Evolutionary conservation across 2,329 filamentous ascomycete genomes (phyloP), one percentile per base, ranked within the genome.

Genomic region (Paecilomyces sp.): DNA sequence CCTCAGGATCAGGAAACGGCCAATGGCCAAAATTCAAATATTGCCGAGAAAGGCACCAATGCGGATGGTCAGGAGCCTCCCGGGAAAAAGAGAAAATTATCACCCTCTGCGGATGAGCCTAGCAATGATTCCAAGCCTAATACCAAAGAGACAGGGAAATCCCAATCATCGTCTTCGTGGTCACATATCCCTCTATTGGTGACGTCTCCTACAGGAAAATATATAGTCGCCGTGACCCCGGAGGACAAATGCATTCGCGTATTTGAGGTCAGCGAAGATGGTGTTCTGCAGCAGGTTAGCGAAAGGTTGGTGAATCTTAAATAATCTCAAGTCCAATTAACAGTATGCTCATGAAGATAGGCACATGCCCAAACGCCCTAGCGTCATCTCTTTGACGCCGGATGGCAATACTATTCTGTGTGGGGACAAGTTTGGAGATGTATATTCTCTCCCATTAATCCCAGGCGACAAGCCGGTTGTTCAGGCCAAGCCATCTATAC

Each of bases 401-500:
- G 88, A 92, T 70, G 82, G 85, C 62, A 80, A 82, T 52, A 89
- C 86, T 8, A 90, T 99, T 63, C 76, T 97, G 60, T 87, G 85
- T 62, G 93, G 87, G 57, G 94, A 99, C 79, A 99, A 99, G 75
- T 97, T 97, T 70, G 94, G 94, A 65, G 94, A 99, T 73, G 93
- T 97, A 62, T 97, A 96, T 76, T 85, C 90, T 11, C 77, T 99
- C 7, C 93, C 94, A 13, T 80, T 97, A 2, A 72, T 91, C 53
- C 74, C 72, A 6, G 70, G 68, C 30, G 67, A 71, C 25, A 68
- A 66, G 62, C 69, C 59, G 51, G 61, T 54, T 75, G 77, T 30
- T 73, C 70, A 41, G 75, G 80, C 12, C 67, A 73, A 69, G 60
- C 52, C 36, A 18, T 62, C 62, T 36, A 50, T 57, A 6, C 61